A percentile compares a stretch with the other conserved stretches of the same genome.
Conservation (phyloP, 257 asterid genomes). For the Solanum dulcamara region DNA sequence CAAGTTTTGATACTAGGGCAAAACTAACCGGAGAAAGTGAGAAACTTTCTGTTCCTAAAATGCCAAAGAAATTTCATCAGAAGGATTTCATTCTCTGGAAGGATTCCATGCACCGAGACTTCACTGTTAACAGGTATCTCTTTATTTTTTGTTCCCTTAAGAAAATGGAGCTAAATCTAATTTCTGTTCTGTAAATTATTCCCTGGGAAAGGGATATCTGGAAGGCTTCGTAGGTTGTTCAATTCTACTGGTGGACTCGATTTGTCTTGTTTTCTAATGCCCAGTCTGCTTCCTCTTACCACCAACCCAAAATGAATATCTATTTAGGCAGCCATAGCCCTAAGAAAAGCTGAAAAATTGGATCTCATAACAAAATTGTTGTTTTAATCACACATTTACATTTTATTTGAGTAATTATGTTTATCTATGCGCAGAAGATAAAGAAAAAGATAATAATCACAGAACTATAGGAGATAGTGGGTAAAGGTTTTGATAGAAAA, state of each 20-base stretch:
- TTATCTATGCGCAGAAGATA: background rate
- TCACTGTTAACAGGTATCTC: constrained; percentile 75
- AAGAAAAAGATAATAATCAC: background rate
- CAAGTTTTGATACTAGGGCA: constrained; percentile 69
- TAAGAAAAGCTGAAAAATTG: background rate
- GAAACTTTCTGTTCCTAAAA: constrained; percentile 9
- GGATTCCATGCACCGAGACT: constrained; percentile 72
- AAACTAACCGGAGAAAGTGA: constrained; percentile 12
- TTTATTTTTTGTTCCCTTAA: background rate
- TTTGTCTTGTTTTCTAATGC: background rate
- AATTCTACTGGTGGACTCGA: background rate
- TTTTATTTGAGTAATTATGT: background rate
- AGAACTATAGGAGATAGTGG: background rate
- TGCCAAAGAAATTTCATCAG: constrained; percentile 36
- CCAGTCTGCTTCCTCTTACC: background rate
- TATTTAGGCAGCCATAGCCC: background rate
- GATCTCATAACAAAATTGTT: background rate
- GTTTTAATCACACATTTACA: background rate
- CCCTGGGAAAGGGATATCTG: background rate
- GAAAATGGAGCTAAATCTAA: background rate
- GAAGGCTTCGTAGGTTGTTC: background rate
- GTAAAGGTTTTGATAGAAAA: background rate
- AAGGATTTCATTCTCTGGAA: constrained; percentile 59
- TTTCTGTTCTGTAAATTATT: background rate
- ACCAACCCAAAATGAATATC: background rate